Base-by-base conservation (phyloP, 192 early-diverging fungal species). In the Entrophospora sp. region DNA sequence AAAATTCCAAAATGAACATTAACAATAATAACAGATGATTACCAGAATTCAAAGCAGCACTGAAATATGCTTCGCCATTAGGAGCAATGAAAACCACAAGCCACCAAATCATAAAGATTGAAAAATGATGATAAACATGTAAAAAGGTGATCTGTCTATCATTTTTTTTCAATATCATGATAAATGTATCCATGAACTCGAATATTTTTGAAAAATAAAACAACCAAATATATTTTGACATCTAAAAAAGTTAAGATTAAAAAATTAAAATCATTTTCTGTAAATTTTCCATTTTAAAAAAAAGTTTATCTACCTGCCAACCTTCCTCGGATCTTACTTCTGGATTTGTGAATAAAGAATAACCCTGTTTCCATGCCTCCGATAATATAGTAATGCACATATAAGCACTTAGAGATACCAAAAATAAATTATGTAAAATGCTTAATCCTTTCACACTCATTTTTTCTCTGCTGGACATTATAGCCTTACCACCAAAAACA, bases 81-180 rank as follows among this genome's bases (percentile, higher is more conserved):
- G 83, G 84, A 1, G 83, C 77, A 36, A 75, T 51, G 69, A 71
- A 75, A 24, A 70, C 76, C 35, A 83, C 79, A 51, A 78, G 71
- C 84, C 84, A 85, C 83, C 83, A 85, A 38, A 85, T 81, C 31
- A 70, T 60, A 51, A 85, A 81, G 61, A 86, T 82, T 37, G 84
- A 84, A 70, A 66, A 67, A 69, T 86, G 84, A 66, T 86, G 84
- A 74, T 86, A 86, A 32, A 86, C 71, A 69, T 86, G 84, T 55
- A 86, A 68, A 73, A 86, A 86, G 0, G 81, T 79, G 48, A 86
- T 80, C 66, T 86, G 84, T 27, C 74, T 81, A 73, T 83, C 76
- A 76, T 86, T 86, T 70, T 85, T 85, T 69, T 86, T 86, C 53
- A 84, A 61, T 27, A 86, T 68, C 84, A 86, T 86, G 57, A 86